A percentile compares a stretch with the other conserved stretches of the same genome.
These are phyloP conservation scores for Hondaea fermentalgiana DNA, from an alignment of 108 stramenopile species.

Conservation along the genomic window DNA sequence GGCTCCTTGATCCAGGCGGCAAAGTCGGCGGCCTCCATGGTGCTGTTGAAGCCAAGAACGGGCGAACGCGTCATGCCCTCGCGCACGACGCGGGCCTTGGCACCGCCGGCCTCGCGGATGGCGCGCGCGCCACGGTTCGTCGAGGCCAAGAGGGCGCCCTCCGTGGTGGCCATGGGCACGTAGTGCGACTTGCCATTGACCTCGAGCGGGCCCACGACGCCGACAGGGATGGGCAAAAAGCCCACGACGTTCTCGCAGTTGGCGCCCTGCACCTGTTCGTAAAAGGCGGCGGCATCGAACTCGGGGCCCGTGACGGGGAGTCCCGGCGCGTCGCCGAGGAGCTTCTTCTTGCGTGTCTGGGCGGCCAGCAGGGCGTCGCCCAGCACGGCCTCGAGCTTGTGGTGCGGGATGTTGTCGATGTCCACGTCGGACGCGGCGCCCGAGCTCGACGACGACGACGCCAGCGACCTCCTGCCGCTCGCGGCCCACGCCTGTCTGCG, in stretches of 20 bases:
- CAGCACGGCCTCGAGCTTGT: constrained; percentile 83
- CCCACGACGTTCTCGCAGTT: constrained; percentile 97
- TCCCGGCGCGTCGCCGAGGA: constrained; percentile 56
- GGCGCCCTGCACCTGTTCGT: constrained; percentile 76
- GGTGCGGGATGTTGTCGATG: constrained; percentile 73
- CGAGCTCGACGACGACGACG: too few species aligned
- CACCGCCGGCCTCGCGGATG: constrained; percentile 56
- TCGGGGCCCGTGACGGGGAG: background rate
- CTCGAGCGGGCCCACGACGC: constrained; percentile 82
- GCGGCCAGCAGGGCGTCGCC: constrained; percentile 79
- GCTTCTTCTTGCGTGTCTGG: constrained; percentile 66
- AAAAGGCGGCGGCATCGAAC: constrained; percentile 31
- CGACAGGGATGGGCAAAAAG: constrained; percentile 90
- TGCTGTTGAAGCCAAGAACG: constrained; percentile 69
- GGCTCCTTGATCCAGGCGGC: constrained; percentile 65
- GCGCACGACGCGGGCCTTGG: constrained; percentile 57
- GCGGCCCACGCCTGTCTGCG: too few species aligned
- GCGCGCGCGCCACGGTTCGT: constrained; percentile 95
- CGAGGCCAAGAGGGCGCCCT: constrained; percentile 84
- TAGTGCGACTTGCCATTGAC: constrained; percentile 76
- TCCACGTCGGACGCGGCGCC: background rate
- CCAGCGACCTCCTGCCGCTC: too few species aligned
- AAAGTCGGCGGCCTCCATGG: constrained; percentile 75
- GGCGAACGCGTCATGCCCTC: constrained; percentile 97
- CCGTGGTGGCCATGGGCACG: constrained; percentile 97